A percentile compares a stretch with the other conserved stretches of the same genome.
Evolutionary conservation across 2,329 filamentous ascomycete genomes (phyloP).

Genomic region (Aureobasidium sp.): DNA sequence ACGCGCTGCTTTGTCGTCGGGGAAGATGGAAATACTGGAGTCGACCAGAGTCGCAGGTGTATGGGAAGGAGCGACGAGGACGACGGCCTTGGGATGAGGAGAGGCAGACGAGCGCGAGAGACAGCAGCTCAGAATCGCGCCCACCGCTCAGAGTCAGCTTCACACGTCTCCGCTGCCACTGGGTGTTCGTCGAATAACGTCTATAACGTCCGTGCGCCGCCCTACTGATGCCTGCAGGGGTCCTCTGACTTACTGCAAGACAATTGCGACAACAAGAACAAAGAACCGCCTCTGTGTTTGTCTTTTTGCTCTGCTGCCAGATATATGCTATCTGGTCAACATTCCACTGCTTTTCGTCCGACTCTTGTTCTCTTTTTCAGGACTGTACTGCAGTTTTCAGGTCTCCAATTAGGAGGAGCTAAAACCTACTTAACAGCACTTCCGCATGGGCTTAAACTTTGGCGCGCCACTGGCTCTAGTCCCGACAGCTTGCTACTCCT

Average conservation of each 20-base stretch:
- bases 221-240: conserved; percentile 8
- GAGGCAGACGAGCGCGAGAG: neutral
- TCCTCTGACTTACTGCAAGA: conserved; percentile 6
- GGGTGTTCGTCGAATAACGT: neutral
- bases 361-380: neutral
- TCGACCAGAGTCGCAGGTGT: neutral
- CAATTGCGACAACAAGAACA: conserved; percentile 6
- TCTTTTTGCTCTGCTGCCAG: neutral
- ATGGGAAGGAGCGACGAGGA: neutral
- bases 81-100: neutral
- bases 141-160: conserved; percentile 5
- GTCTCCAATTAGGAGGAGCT: neutral
- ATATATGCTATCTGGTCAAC: neutral
- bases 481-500: conserved; percentile 9
- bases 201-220: neutral
- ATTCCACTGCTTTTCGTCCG: neutral
- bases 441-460: conserved; percentile 8
- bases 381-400: neutral
- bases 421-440: neutral
- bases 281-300: neutral
- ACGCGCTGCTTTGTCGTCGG: neutral
- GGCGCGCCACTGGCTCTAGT: conserved; percentile 6
- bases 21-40: neutral
- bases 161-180: conserved; percentile 2
- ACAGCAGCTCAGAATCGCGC: neutral